Base-by-base conservation (phyloP, 495 filamentous ascomycete genomes). In the Neurospora discreta region DNA sequence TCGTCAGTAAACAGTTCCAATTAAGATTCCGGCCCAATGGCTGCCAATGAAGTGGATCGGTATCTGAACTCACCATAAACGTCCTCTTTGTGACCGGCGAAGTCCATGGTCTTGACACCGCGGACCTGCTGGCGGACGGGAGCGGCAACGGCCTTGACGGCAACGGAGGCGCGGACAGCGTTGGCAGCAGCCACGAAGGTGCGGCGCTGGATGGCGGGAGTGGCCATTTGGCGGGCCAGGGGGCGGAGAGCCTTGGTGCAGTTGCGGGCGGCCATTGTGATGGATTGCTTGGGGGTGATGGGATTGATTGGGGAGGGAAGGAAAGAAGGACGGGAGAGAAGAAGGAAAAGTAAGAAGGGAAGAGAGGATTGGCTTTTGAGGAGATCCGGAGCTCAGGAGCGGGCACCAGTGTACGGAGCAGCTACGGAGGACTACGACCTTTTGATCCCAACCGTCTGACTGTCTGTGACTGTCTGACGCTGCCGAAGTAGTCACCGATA, bases 101-200 rank as follows among this genome's bases (percentile, higher is more conserved):
- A 99, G 89, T 97, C 93, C 81, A 94, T 91, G 68, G 91, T 93
- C 88, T 95, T 94, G 72, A 93, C 83, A 76, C 92, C 92, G 75
- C 92, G 86, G 58, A 84, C 81, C 84, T 93, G 90, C 85, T 92
- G 90, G 71, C 87, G 81, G 39, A 79, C 77, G 30, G 82, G 80
- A 33, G 76, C 76, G 52, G 82, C 78, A 68, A 89, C 82, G 74
- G 84, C 81, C 78, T 86, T 83, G 73, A 84, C 84, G 69, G 86
- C 81, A 75, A 85, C 81, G 79, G 86, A 84, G 74, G 86, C 83
- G 76, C 85, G 79, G 77, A 85, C 83, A 75, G 87, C 81, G 81
- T 84, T 87, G 80, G 90, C 81, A 79, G 90, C 90, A 74, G 87
- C 87, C 75, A 91, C 83, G 81, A 94, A 89, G 70, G 89, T 89